These are phyloP conservation scores for Elaeis oleifera DNA, from an alignment of 202 grass and related monocot genomes.

Conservation along the genomic window DNA sequence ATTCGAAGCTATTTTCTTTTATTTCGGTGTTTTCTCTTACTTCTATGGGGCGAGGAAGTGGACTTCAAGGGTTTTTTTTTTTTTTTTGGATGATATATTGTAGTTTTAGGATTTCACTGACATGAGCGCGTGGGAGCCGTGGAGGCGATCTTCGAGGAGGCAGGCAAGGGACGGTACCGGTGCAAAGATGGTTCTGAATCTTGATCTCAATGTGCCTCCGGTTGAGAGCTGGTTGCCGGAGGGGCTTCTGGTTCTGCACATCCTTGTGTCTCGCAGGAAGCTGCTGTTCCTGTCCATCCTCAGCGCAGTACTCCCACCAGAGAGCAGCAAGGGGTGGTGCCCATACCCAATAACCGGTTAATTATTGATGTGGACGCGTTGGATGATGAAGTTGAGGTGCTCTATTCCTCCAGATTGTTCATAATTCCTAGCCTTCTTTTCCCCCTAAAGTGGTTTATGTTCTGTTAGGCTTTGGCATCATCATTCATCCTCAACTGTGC, in stretches of 20 bases:
- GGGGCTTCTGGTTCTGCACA: neutral
- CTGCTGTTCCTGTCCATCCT: neutral
- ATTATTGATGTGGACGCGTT: slow-evolving; percentile 51
- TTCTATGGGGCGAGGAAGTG: too few species aligned
- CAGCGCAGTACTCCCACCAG: neutral
- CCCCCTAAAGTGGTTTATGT: neutral
- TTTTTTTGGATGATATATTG: too few species aligned
- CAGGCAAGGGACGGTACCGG: too few species aligned
- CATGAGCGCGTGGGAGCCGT: neutral
- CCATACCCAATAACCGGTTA: neutral
- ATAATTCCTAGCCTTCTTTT: neutral
- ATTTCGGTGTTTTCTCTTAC: too few species aligned
- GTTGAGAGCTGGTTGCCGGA: neutral
- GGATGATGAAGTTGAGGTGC: slow-evolving; percentile 47
- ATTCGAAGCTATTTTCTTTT: too few species aligned
- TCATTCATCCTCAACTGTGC: neutral
- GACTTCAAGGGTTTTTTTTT: too few species aligned
- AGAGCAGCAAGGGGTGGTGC: neutral
- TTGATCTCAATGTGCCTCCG: slow-evolving; percentile 2
- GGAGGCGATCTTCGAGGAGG: neutral
- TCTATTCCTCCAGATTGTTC: slow-evolving; percentile 30
- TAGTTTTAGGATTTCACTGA: too few species aligned
- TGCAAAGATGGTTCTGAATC: slow-evolving; percentile 2
- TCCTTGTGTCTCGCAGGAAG: neutral
- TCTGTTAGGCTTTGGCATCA: neutral